These are phyloP conservation scores for Blastobotrys robertii DNA, from an alignment of 805 yeast species.

Conservation along the genomic window DNA sequence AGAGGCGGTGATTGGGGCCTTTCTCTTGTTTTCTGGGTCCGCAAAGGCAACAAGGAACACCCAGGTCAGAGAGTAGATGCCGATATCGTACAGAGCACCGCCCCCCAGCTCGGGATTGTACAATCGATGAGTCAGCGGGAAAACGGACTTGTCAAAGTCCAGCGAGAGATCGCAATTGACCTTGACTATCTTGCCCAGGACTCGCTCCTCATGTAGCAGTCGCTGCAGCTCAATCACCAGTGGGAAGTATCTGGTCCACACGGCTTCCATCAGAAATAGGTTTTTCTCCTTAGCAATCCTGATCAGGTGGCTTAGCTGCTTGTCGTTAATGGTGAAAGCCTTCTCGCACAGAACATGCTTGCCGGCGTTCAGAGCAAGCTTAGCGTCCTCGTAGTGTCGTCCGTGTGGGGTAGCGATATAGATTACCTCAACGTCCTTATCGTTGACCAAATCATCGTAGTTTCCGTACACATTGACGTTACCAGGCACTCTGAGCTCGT, in stretches of 20 bases:
- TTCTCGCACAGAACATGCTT: slow-evolving; percentile 48
- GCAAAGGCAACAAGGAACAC: slow-evolving; percentile 11
- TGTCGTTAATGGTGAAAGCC: slow-evolving; percentile 40
- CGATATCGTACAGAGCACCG: slow-evolving; percentile 48
- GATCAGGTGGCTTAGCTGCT: slow-evolving; percentile 35
- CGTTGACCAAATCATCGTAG: slow-evolving; percentile 38
- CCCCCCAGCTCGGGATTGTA: slow-evolving; percentile 42
- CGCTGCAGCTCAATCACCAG: slow-evolving; percentile 29
- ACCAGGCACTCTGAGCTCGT: slow-evolving; percentile 10
- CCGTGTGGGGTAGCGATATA: slow-evolving; percentile 49
- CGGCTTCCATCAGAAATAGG: slow-evolving; percentile 47
- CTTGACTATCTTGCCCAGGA: slow-evolving; percentile 39
- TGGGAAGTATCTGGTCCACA: slow-evolving; percentile 34
- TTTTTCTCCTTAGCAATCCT: slow-evolving; percentile 36
- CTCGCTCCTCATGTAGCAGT: slow-evolving; percentile 32
- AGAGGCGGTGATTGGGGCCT: slow-evolving; percentile 9
- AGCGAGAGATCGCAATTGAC: slow-evolving; percentile 36
- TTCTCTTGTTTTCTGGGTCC: slow-evolving; percentile 12
- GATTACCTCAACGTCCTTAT: slow-evolving; percentile 37
- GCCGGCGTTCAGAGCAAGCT: slow-evolving; percentile 34
- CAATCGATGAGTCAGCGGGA: slow-evolving; percentile 31
- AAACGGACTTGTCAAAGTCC: slow-evolving; percentile 27
- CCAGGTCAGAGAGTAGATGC: slow-evolving; percentile 43
- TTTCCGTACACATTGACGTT: slow-evolving; percentile 15
- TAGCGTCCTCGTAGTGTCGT: slow-evolving; percentile 38